Base-by-base conservation (phyloP, 768 basidiomycete genomes). In the Asterophora parasitica region DNA sequence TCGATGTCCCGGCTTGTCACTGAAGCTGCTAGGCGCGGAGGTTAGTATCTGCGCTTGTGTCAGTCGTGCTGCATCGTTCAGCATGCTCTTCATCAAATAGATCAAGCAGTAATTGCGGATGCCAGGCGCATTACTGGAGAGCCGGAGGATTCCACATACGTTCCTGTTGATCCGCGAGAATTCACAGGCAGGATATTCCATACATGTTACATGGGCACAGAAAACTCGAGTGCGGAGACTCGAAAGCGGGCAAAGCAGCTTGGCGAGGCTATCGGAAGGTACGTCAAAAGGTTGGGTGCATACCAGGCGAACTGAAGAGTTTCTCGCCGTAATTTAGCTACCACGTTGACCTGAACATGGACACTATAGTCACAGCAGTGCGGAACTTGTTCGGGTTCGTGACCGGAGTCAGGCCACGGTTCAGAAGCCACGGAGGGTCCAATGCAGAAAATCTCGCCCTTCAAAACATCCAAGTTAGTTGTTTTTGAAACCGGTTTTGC, bases 191-290 rank as follows among this genome's bases (percentile, higher is more conserved):
- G 92, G 19, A 84, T 98, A 45, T 95, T 99, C 72, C 94, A 98
- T 65, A 95, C 94, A 0, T 96, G 92, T 66, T 99, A 95, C 67
- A 98, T 99, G 96, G 95, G 95, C 4, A 99, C 96, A 0, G 90
- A 93, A 65, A 94, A 98, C 63, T 97, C 95, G 6, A 91, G 85
- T 50, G 65, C 65, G 0, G 96, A 96, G 58, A 98, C 96, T 6
- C 73, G 92, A 9, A 69, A 75, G 51, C 75, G 96, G 28, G 96
- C 96, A 1, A 94, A 90, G 63, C 82, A 87, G 36, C 78, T 99
- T 3, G 81, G 89, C 5, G 76, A 83, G 32, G 87, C 91, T 0
- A 94, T 99, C 45, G 95, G 95, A 60, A 87, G 89, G 94, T 91
- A 53, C 44, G 71, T 49, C 3, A 7, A 12, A 13, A 11, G 17